phyloP scores from a whole-genome alignment of 176 grass and related monocot genomes.

The Areca catechu region DNA sequence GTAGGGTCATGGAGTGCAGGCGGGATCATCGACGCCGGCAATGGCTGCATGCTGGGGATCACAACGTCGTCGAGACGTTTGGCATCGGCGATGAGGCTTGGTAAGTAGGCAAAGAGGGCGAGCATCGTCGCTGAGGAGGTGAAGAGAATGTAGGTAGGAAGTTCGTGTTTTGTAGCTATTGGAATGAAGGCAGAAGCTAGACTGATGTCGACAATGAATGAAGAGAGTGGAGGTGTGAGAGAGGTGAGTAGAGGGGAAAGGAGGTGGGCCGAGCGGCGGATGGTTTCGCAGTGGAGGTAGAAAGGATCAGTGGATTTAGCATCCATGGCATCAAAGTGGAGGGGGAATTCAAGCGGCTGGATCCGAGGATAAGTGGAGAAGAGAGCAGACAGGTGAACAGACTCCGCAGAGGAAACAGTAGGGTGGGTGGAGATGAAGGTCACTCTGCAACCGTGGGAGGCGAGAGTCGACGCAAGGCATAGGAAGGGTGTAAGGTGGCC shows the following conservation, averaged over 20 bases:
- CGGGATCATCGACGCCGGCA: conserved; percentile 13
- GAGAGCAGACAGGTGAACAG: conserved; percentile 18
- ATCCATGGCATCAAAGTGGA: conserved; percentile 14
- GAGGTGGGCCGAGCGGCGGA: conserved; percentile 37
- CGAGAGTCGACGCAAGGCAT: conserved; percentile 39
- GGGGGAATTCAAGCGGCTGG: conserved; percentile 29
- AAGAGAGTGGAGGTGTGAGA: conserved; percentile 14
- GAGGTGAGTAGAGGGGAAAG: conserved; percentile 23
- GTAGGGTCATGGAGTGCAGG: conserved; percentile 20
- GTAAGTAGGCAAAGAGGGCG: conserved; percentile 33
- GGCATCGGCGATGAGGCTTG: conserved; percentile 20
- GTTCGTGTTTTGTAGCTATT: neutral
- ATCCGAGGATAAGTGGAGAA: conserved; percentile 27
- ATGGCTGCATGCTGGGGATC: conserved; percentile 18
- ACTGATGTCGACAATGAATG: conserved; percentile 33
- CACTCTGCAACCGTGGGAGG: conserved; percentile 36
- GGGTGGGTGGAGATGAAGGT: conserved; percentile 35
- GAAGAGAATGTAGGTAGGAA: conserved; percentile 50
- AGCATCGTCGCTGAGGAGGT: conserved; percentile 43
- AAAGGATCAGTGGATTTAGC: conserved; percentile 38
- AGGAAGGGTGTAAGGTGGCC: conserved; percentile 64
- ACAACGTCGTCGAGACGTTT: conserved; percentile 30
- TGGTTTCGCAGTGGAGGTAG: conserved; percentile 29
- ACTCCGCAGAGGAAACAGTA: conserved; percentile 56
- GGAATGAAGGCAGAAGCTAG: conserved; percentile 30